A percentile compares a stretch with the other conserved stretches of the same genome.
These are phyloP conservation scores for Rosa multiflora DNA, from an alignment of 306 rosid genomes.

Conservation along the genomic window DNA sequence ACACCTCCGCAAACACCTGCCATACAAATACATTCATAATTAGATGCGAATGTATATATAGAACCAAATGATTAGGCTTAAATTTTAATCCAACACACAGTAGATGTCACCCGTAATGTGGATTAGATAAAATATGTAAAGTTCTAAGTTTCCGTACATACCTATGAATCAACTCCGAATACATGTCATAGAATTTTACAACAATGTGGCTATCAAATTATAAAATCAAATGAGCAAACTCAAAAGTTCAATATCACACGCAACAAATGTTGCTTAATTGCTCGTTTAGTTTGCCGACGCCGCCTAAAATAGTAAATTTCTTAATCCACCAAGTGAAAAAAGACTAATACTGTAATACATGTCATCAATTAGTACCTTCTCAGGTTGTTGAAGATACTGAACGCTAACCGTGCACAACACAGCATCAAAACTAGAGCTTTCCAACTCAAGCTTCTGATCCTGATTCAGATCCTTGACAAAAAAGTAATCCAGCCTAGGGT, in stretches of 20 bases:
- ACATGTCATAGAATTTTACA: not conserved
- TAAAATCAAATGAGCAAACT: not conserved
- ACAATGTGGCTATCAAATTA: not conserved
- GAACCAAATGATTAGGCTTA: too few relatives aligned
- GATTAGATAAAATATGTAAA: not conserved
- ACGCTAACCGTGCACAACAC: constrained; percentile 83
- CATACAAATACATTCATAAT: not conserved
- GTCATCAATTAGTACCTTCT: constrained; percentile 45
- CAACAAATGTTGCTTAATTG: not conserved
- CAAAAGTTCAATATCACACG: not conserved
- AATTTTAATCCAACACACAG: too few relatives aligned
- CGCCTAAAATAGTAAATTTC: not conserved
- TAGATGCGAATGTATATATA: too few relatives aligned
- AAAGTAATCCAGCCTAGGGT: constrained; percentile 66
- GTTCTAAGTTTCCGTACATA: not conserved
- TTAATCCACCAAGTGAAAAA: not conserved
- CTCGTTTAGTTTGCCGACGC: not conserved
- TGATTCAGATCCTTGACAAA: constrained; percentile 76
- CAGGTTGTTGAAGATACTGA: constrained; percentile 95
- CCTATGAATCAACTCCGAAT: not conserved
- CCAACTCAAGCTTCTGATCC: constrained; percentile 62
- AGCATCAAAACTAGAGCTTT: constrained; percentile 64
- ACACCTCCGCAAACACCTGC: constrained; percentile 86
- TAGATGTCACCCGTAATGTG: too few relatives aligned
- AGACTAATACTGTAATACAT: not conserved